Conservation (phyloP, 202 grass and related monocot species). For the Setaria italica region DNA sequence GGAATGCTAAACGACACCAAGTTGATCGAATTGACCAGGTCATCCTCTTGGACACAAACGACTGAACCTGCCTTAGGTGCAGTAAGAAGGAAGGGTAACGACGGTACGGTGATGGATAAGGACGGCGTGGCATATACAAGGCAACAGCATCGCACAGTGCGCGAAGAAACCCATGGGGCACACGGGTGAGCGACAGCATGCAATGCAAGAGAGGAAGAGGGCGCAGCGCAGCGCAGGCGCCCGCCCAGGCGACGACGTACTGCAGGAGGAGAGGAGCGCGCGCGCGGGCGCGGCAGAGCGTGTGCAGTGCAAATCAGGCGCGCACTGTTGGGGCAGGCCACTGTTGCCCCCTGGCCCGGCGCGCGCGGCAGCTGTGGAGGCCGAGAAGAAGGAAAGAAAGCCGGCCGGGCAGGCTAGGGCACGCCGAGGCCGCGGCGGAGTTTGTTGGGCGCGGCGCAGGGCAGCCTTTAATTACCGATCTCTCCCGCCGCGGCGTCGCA, state of each 20-base stretch:
- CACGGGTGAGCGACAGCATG: background rate
- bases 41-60: background rate
- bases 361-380: background rate
- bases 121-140: background rate
- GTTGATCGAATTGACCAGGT: background rate
- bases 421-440: background rate
- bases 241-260: background rate
- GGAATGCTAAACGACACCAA: background rate
- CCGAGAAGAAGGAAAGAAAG: background rate
- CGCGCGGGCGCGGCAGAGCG: slow-evolving; percentile 21
- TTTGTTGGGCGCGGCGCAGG: slow-evolving; percentile 41
- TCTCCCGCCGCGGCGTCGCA: slow-evolving; percentile 23
- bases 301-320: slow-evolving; percentile 47
- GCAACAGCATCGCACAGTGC: background rate
- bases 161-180: slow-evolving; percentile 49
- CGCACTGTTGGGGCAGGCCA: slow-evolving; percentile 30
- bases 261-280: background rate
- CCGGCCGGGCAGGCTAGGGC: background rate
- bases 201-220: background rate
- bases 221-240: slow-evolving; percentile 7
- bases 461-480: slow-evolving; percentile 21
- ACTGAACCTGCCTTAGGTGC: background rate
- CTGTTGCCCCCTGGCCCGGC: slow-evolving; percentile 22
- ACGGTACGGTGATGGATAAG: background rate
- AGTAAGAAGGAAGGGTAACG: background rate